A percentile compares a stretch with the other conserved stretches of the same genome.
phyloP scores from a whole-genome alignment of 164 flowering plant species.

The Annona cherimola region DNA sequence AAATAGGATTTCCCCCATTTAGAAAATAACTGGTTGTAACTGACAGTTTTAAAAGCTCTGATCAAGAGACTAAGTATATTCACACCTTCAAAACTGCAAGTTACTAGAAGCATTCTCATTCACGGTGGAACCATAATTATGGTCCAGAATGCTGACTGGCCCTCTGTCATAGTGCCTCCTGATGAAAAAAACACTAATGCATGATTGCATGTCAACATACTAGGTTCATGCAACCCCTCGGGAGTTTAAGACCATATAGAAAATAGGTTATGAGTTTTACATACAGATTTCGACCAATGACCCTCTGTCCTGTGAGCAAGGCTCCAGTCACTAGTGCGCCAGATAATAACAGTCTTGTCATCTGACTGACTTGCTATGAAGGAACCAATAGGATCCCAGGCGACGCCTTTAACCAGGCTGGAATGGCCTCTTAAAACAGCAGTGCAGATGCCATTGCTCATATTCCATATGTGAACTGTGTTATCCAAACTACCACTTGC shows the following conservation, averaged over 20 bases:
- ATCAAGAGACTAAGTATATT: too few relatives aligned
- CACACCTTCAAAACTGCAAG: background rate
- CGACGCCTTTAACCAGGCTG: conserved; percentile 97
- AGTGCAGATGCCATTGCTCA: conserved; percentile 88
- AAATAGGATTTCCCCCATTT: background rate
- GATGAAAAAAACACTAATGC: background rate
- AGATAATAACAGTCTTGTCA: conserved; percentile 95
- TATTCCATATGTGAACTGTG: conserved; percentile 94
- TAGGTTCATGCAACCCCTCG: background rate
- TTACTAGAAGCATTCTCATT: background rate
- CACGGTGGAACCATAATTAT: background rate
- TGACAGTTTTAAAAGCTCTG: too few relatives aligned
- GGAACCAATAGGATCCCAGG: conserved; percentile 99
- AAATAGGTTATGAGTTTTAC: conserved; percentile 13
- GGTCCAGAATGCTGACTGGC: background rate
- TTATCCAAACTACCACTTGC: conserved; percentile 98
- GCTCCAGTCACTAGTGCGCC: conserved; percentile 99
- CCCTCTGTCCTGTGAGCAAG: conserved; percentile 96
- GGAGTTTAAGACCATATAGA: background rate
- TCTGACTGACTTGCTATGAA: conserved; percentile 99
- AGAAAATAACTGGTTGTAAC: too few relatives aligned
- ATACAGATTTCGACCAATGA: conserved; percentile 98
- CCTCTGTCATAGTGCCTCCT: background rate
- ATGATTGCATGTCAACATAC: background rate
- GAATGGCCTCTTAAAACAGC: conserved; percentile 98